A percentile compares a stretch with the other conserved stretches of the same genome.
Evolutionary conservation across 1,284 basidiomycete genomes (phyloP).

Genomic region (Mycosarcoma mackinlayi): DNA sequence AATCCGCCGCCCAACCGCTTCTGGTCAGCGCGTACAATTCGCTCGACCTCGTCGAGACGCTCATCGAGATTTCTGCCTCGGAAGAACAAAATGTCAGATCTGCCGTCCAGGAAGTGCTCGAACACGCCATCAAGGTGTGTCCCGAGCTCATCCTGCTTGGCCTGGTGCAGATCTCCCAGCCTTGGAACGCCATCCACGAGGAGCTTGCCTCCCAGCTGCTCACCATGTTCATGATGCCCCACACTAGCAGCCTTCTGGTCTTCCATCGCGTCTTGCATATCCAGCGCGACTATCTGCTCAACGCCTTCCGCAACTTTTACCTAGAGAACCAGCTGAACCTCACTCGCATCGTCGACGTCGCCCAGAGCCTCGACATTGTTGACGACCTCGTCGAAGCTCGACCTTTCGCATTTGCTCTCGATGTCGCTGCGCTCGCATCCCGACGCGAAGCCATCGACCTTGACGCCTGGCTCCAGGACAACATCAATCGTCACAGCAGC

Average conservation of each 20-base stretch:
- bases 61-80: slow-evolving; percentile 87
- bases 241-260: slow-evolving; percentile 93
- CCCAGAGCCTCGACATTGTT: slow-evolving; percentile 91
- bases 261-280: slow-evolving; percentile 96
- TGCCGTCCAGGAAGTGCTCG: slow-evolving; percentile 63
- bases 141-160: slow-evolving; percentile 95
- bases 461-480: slow-evolving; percentile 94
- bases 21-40: slow-evolving; percentile 94
- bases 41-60: slow-evolving; percentile 86
- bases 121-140: slow-evolving; percentile 74
- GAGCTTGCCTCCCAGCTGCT: slow-evolving; percentile 88
- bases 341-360: slow-evolving; percentile 91
- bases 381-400: slow-evolving; percentile 87
- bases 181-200: slow-evolving; percentile 86
- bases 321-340: slow-evolving; percentile 91
- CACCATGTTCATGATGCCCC: slow-evolving; percentile 88
- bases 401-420: slow-evolving; percentile 81
- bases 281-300: slow-evolving; percentile 83
- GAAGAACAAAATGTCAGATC: slow-evolving; percentile 72
- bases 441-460: slow-evolving; percentile 92
- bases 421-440: slow-evolving; percentile 91
- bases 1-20: slow-evolving; percentile 75
- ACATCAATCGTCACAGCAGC: slow-evolving; percentile 79
- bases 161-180: slow-evolving; percentile 83
- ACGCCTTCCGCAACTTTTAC: slow-evolving; percentile 90